A percentile compares a stretch with the other conserved stretches of the same genome.
These are phyloP conservation scores for Astragalus membranaceus DNA, from an alignment of 306 rosid genomes.

Conservation along the genomic window DNA sequence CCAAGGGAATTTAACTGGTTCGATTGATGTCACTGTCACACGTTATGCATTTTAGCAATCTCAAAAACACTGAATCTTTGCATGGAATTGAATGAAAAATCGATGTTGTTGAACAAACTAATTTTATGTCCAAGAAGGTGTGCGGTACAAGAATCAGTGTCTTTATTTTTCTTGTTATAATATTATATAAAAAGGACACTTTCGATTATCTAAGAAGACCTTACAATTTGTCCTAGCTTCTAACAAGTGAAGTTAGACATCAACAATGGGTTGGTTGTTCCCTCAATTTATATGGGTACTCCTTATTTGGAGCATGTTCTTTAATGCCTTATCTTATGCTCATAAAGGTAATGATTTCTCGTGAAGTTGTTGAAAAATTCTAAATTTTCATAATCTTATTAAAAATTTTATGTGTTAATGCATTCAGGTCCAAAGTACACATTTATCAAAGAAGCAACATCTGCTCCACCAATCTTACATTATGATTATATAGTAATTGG, in stretches of 20 bases:
- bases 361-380: background rate
- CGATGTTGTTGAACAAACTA: constrained; percentile 41
- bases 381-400: too few relatives aligned
- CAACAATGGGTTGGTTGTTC: constrained; percentile 25
- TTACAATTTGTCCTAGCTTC: background rate
- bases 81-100: constrained; percentile 18
- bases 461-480: constrained; percentile 33
- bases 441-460: constrained; percentile 51
- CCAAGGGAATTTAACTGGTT: background rate
- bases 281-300: constrained; percentile 17
- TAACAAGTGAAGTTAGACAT: background rate
- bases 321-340: constrained; percentile 29
- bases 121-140: constrained; percentile 10
- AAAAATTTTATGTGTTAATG: too few relatives aligned
- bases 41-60: constrained; percentile 17
- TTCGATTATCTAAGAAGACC: background rate
- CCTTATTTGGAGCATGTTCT: constrained; percentile 30
- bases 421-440: constrained; percentile 21
- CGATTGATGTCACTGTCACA: constrained; percentile 15
- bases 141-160: background rate
- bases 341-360: constrained; percentile 18
- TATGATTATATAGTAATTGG: constrained; percentile 70
- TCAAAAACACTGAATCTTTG: constrained; percentile 37
- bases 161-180: constrained; percentile 5
- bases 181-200: constrained; percentile 10